Conservation (phyloP, 2,329 filamentous ascomycete species). For the Parafenestella ontariensis region DNA sequence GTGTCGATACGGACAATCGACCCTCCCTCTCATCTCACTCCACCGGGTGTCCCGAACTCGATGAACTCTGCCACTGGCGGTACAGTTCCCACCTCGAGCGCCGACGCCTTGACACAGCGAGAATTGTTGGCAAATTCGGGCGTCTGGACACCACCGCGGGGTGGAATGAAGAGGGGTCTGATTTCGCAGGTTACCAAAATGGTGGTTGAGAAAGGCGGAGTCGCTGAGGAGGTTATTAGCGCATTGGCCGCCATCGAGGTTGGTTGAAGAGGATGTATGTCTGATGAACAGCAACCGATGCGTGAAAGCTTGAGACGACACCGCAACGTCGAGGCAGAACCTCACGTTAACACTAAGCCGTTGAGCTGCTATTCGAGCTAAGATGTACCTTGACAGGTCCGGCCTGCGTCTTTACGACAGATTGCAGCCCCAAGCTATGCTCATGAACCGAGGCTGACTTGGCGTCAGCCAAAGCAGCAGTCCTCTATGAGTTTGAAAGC, state of each 20-base stretch:
- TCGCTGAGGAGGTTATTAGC: slow-evolving; percentile 85
- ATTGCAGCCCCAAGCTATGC: background rate
- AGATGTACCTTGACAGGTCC: background rate
- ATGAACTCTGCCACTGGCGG: slow-evolving; percentile 56
- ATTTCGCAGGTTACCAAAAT: slow-evolving; percentile 77
- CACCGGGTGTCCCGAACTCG: slow-evolving; percentile 56
- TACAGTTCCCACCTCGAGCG: slow-evolving; percentile 44
- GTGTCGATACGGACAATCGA: slow-evolving; percentile 58
- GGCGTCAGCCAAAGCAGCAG: background rate
- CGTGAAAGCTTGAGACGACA: background rate
- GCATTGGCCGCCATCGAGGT: slow-evolving; percentile 77
- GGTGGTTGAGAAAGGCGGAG: slow-evolving; percentile 77
- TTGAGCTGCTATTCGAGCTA: background rate
- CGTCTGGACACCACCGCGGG: slow-evolving; percentile 85
- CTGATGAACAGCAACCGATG: background rate
- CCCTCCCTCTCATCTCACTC: slow-evolving; percentile 57
- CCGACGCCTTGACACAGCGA: slow-evolving; percentile 54
- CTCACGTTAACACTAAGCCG: background rate
- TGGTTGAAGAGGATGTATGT: slow-evolving; percentile 27
- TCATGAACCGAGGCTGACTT: background rate
- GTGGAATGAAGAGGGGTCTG: slow-evolving; percentile 78
- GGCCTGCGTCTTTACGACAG: background rate
- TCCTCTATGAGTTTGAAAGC: background rate
- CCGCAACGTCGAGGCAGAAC: background rate
- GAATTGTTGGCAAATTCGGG: slow-evolving; percentile 67